phyloP scores from a whole-genome alignment of 192 early-diverging fungal genomes.

The Phycomyces nitens region DNA sequence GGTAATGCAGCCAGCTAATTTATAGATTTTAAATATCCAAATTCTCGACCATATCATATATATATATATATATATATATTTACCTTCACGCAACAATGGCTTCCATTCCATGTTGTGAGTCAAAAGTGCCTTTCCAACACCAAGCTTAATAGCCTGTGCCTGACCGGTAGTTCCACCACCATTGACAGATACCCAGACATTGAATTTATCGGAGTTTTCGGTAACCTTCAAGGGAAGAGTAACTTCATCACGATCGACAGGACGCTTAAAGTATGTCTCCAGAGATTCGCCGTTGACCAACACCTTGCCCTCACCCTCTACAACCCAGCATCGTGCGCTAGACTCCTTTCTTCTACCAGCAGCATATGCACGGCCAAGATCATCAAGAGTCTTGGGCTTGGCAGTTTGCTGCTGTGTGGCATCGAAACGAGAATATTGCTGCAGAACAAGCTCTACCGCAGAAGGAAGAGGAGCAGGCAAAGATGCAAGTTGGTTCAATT shows the following conservation, averaged over 20 bases:
- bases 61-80: too few species aligned
- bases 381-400: slow-evolving; percentile 54
- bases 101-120: slow-evolving; percentile 62
- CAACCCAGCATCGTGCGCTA: slow-evolving; percentile 68
- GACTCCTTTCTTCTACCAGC: slow-evolving; percentile 81
- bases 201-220: slow-evolving; percentile 68
- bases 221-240: slow-evolving; percentile 71
- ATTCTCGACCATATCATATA: too few species aligned
- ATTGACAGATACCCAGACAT: slow-evolving; percentile 77
- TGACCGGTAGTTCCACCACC: slow-evolving; percentile 85
- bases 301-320: slow-evolving; percentile 63
- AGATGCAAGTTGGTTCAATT: slow-evolving; percentile 44
- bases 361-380: slow-evolving; percentile 69
- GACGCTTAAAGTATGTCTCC: slow-evolving; percentile 69
- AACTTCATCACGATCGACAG: slow-evolving; percentile 63
- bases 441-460: slow-evolving; percentile 32
- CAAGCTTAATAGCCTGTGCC: slow-evolving; percentile 81
- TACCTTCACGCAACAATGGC: slow-evolving; percentile 51
- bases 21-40: too few species aligned
- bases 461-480: slow-evolving; percentile 35
- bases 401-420: slow-evolving; percentile 30
- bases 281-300: slow-evolving; percentile 78
- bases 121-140: slow-evolving; percentile 67
- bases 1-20: slow-evolving; percentile 51
- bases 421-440: slow-evolving; percentile 32